A percentile compares a stretch with the other conserved stretches of the same genome.
Conservation (phyloP, 1,284 basidiomycete genomes). For the Irpex sp. region DNA sequence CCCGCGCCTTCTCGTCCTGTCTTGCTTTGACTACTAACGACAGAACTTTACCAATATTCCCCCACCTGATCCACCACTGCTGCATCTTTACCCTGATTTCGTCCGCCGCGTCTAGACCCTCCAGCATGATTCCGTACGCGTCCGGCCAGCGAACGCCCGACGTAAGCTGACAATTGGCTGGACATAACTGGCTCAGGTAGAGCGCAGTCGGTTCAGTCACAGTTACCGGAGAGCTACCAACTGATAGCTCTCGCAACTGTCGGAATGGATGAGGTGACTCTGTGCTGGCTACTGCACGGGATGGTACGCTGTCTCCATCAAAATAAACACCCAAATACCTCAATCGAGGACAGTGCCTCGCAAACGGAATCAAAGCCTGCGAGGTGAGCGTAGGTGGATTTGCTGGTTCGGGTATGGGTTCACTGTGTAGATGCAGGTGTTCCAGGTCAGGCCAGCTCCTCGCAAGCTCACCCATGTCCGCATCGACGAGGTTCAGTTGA, state of each 20-base stretch:
- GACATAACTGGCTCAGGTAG: conserved; percentile 48
- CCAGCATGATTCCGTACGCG: conserved; percentile 26
- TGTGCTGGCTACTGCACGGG: conserved; percentile 5
- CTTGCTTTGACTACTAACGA: background rate
- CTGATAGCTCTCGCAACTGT: conserved; percentile 36
- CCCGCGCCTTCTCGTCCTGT: background rate
- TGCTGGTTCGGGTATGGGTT: conserved; percentile 38
- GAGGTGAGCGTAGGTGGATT: conserved; percentile 37
- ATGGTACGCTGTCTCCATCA: conserved; percentile 30
- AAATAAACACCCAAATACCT: conserved; percentile 51
- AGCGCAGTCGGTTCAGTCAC: conserved; percentile 41
- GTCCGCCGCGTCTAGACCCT: conserved; percentile 21
- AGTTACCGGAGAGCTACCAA: conserved; percentile 48
- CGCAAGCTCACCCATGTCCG: conserved; percentile 47
- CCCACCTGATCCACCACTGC: background rate
- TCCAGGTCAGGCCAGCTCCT: conserved; percentile 45
- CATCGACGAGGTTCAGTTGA: conserved; percentile 43
- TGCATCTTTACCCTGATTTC: conserved; percentile 17
- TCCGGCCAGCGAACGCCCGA: conserved; percentile 31
- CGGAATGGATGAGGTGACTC: conserved; percentile 30
- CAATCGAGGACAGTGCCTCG: conserved; percentile 47
- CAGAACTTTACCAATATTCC: background rate
- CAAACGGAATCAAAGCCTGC: conserved; percentile 46
- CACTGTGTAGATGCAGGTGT: conserved; percentile 45
- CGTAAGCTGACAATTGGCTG: conserved; percentile 37